phyloP scores from a whole-genome alignment of 768 basidiomycete genomes.

The Boletus rufocinnamomeus region DNA sequence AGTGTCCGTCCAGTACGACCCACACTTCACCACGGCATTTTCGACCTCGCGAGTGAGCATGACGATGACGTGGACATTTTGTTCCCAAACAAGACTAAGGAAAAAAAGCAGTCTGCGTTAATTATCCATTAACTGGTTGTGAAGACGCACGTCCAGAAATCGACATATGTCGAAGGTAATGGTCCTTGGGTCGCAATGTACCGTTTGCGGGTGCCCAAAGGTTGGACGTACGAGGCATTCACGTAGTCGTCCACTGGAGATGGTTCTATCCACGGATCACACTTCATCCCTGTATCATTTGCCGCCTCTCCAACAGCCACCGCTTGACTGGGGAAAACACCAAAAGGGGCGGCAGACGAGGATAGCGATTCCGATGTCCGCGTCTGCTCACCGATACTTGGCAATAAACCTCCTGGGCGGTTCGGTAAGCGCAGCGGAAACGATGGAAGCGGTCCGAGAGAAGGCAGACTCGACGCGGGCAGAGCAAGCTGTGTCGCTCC shows the following conservation, averaged over 20 bases:
- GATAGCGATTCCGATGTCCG: slow-evolving; percentile 3
- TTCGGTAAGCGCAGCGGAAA: slow-evolving; percentile 24
- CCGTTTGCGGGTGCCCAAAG: slow-evolving; percentile 73
- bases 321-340: not conserved
- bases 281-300: slow-evolving; percentile 1
- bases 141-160: slow-evolving; percentile 90
- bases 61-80: slow-evolving; percentile 91
- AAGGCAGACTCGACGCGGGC: not conserved
- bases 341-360: slow-evolving; percentile 1
- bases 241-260: slow-evolving; percentile 82
- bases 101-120: slow-evolving; percentile 11
- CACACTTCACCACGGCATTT: slow-evolving; percentile 86
- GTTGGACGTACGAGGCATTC: slow-evolving; percentile 93
- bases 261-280: slow-evolving; percentile 16
- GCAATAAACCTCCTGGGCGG: slow-evolving; percentile 12
- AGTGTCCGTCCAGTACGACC: slow-evolving; percentile 79
- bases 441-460: slow-evolving; percentile 12
- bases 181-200: slow-evolving; percentile 98
- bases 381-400: slow-evolving; percentile 21
- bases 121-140: not conserved
- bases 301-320: not conserved
- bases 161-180: slow-evolving; percentile 80
- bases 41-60: slow-evolving; percentile 96
- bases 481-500: slow-evolving; percentile 13
- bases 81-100: slow-evolving; percentile 84